phyloP scores from a whole-genome alignment of 495 filamentous ascomycete species.

The Emericellopsis terricola region DNA sequence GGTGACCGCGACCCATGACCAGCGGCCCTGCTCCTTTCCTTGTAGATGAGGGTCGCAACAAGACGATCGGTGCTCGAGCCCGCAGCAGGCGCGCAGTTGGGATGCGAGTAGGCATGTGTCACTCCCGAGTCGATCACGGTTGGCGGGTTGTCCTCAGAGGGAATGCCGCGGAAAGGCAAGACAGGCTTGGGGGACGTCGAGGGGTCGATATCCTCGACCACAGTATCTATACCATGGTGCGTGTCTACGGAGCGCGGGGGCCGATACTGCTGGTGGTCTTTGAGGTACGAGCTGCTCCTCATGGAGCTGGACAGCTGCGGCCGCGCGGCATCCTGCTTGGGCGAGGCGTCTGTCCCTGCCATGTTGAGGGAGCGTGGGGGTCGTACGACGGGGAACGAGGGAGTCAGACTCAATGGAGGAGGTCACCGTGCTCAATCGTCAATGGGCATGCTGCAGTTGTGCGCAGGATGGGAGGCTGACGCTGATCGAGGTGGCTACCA shows the following conservation, averaged over 20 bases:
- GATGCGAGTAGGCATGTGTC: constrained; percentile 35
- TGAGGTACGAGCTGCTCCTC: constrained; percentile 50
- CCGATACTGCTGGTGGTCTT: constrained; percentile 60
- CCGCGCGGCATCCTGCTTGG: constrained; percentile 6
- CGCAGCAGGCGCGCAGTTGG: constrained; percentile 30
- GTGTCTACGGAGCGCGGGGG: constrained; percentile 27
- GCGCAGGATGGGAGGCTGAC: too few species aligned
- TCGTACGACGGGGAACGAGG: not conserved
- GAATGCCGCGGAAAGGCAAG: constrained; percentile 32
- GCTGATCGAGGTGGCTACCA: too few species aligned
- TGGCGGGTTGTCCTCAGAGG: constrained; percentile 29
- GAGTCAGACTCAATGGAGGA: too few species aligned
- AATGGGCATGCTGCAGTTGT: too few species aligned
- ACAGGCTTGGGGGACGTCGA: constrained; percentile 16
- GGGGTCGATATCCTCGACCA: constrained; percentile 27
- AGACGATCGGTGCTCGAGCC: constrained; percentile 25
- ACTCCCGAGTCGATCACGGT: constrained; percentile 37
- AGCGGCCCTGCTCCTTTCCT: constrained; percentile 10
- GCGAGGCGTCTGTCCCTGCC: constrained; percentile 1
- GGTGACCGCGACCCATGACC: constrained; percentile 11
- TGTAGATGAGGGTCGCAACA: constrained; percentile 55
- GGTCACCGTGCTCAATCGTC: too few species aligned
- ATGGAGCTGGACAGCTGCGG: constrained; percentile 29
- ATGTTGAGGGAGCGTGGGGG: not conserved
- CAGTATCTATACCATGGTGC: constrained; percentile 35